A percentile compares a stretch with the other conserved stretches of the same genome.
These are phyloP conservation scores for Ceratocystis huliohia DNA, from an alignment of 2,329 filamentous ascomycete genomes.

Conservation along the genomic window DNA sequence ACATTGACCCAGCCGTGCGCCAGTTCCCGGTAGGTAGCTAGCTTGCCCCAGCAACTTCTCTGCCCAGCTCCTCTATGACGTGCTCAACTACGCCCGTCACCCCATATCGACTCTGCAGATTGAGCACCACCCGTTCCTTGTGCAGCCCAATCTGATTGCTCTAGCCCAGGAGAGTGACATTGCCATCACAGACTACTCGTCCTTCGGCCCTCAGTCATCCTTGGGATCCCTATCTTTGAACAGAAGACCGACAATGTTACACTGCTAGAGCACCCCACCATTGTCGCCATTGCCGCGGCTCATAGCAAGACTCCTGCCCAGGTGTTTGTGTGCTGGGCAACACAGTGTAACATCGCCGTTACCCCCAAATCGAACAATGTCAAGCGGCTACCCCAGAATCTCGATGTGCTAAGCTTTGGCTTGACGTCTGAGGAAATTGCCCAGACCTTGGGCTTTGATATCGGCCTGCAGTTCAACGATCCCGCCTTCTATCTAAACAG, in stretches of 20 bases:
- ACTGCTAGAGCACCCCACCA: constrained; percentile 55
- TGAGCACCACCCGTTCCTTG: constrained; percentile 82
- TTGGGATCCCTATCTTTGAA: constrained; percentile 45
- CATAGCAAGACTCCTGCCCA: constrained; percentile 63
- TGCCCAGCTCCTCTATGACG: constrained; percentile 61
- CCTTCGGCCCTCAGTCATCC: constrained; percentile 65
- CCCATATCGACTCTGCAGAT: constrained; percentile 69
- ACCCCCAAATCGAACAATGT: constrained; percentile 61
- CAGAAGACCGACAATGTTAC: constrained; percentile 45
- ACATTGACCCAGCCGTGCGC: constrained; percentile 63
- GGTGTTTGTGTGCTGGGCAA: constrained; percentile 76
- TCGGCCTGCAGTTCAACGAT: constrained; percentile 62
- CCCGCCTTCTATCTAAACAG: constrained; percentile 32
- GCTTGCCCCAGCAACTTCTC: constrained; percentile 56
- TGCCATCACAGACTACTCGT: constrained; percentile 69
- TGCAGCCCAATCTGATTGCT: constrained; percentile 57
- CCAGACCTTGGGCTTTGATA: constrained; percentile 52
- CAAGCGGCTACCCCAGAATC: constrained; percentile 48
- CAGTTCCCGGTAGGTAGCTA: constrained; percentile 57
- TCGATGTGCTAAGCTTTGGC: constrained; percentile 54
- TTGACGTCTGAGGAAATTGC: constrained; percentile 53
- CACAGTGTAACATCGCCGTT: constrained; percentile 66
- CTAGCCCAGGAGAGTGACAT: constrained; percentile 59
- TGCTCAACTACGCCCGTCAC: constrained; percentile 64
- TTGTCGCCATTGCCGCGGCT: constrained; percentile 55